These are phyloP conservation scores for Saccharomycopsis synnaedendra DNA, from an alignment of 805 yeast genomes.

Conservation along the genomic window DNA sequence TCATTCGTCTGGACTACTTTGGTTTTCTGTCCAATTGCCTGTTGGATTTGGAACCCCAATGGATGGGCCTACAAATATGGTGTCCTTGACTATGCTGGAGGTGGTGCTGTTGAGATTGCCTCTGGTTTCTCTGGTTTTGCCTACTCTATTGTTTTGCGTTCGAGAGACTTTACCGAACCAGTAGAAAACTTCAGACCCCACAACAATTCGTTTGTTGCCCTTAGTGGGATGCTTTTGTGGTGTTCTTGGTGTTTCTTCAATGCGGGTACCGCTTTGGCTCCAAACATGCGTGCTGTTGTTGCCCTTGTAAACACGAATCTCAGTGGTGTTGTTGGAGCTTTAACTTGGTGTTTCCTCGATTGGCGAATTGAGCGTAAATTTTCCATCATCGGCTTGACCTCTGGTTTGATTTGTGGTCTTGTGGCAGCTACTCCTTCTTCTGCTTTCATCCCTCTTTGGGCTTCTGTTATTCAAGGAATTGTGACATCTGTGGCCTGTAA, in stretches of 20 bases:
- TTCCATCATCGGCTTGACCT: conserved; percentile 91
- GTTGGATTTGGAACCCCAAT: conserved; percentile 87
- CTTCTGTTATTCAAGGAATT: conserved; percentile 75
- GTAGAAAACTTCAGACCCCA: conserved; percentile 90
- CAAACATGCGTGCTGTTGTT: conserved; percentile 73
- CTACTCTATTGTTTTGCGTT: conserved; percentile 68
- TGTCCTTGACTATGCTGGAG: conserved; percentile 93
- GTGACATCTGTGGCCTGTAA: conserved; percentile 79
- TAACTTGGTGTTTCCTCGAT: conserved; percentile 87
- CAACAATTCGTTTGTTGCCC: conserved; percentile 80
- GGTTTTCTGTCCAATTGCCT: conserved; percentile 90
- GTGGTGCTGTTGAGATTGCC: conserved; percentile 91
- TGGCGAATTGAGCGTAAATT: conserved; percentile 80
- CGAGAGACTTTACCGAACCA: conserved; percentile 57
- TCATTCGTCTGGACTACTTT: conserved; percentile 81
- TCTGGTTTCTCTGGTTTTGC: conserved; percentile 90
- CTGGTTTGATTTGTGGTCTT: conserved; percentile 90
- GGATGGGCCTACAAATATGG: conserved; percentile 96
- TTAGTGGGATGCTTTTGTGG: conserved; percentile 83
- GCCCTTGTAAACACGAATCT: conserved; percentile 88
- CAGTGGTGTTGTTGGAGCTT: conserved; percentile 82
- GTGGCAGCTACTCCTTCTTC: conserved; percentile 97
- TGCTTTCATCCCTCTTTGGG: conserved; percentile 87
- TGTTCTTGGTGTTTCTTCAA: conserved; percentile 96
- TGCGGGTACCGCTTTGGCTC: conserved; percentile 79